Conservation (phyloP, 2,329 filamentous ascomycete genomes). For the Paraphoma chrysanthemicola region DNA sequence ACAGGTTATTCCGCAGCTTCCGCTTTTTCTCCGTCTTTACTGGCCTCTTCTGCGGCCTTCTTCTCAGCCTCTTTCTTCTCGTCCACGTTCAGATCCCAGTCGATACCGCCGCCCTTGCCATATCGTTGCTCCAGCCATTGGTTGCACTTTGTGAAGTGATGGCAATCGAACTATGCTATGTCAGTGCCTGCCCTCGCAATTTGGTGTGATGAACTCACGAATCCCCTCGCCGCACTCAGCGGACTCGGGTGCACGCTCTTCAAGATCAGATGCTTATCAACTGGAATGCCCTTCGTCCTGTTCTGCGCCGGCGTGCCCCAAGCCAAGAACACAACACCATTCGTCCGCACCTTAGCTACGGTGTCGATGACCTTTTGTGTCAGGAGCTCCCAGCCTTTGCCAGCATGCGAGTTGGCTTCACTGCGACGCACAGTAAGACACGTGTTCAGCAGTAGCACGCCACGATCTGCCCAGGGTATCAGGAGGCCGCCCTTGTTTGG, state of each 20-base stretch:
- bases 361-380: slow-evolving; percentile 91
- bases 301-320: slow-evolving; percentile 89
- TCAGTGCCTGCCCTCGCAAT: slow-evolving; percentile 38
- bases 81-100: slow-evolving; percentile 74
- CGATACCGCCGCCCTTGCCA: slow-evolving; percentile 79
- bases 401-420: slow-evolving; percentile 83
- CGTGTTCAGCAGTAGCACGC: slow-evolving; percentile 92
- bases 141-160: slow-evolving; percentile 82
- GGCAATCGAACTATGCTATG: slow-evolving; percentile 68
- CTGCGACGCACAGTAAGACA: slow-evolving; percentile 92
- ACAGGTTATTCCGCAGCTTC: not conserved
- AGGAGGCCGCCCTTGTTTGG: slow-evolving; percentile 81
- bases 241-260: slow-evolving; percentile 92
- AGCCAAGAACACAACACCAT: slow-evolving; percentile 91
- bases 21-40: not conserved
- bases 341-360: slow-evolving; percentile 76
- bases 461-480: slow-evolving; percentile 91
- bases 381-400: slow-evolving; percentile 90
- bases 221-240: slow-evolving; percentile 82
- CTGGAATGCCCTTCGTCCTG: slow-evolving; percentile 76
- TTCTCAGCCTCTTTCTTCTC: slow-evolving; percentile 44
- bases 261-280: slow-evolving; percentile 78
- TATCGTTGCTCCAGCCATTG: slow-evolving; percentile 83
- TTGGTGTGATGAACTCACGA: slow-evolving; percentile 57
- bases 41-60: not conserved